Conservation (phyloP, 192 early-diverging fungal species). For the Phycomyces nitens region DNA sequence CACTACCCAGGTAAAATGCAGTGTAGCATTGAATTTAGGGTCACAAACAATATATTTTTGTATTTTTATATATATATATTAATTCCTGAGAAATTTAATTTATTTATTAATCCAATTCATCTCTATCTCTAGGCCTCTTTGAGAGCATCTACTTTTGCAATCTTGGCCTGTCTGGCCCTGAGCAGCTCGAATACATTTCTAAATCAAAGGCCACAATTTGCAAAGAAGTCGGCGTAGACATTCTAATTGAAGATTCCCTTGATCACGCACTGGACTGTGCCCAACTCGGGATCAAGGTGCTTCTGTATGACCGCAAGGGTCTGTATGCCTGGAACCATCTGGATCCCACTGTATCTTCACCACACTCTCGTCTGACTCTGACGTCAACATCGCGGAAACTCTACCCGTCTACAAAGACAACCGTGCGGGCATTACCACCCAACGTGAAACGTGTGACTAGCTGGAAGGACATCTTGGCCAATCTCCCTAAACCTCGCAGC, state of each 20-base stretch:
- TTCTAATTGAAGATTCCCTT: slow-evolving; percentile 55
- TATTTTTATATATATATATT: background rate
- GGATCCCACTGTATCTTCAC: background rate
- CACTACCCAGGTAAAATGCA: slow-evolving; percentile 45
- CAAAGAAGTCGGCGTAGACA: slow-evolving; percentile 49
- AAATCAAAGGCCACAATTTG: slow-evolving; percentile 55
- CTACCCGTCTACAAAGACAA: slow-evolving; percentile 20
- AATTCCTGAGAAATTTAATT: background rate
- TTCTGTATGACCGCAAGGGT: slow-evolving; percentile 55
- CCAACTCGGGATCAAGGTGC: slow-evolving; percentile 45
- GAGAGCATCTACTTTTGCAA: slow-evolving; percentile 62
- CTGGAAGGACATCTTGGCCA: slow-evolving; percentile 48
- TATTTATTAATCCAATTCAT: background rate
- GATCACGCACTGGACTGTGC: slow-evolving; percentile 52
- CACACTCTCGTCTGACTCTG: background rate
- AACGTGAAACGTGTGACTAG: slow-evolving; percentile 46
- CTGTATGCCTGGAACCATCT: slow-evolving; percentile 44
- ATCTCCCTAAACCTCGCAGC: slow-evolving; percentile 42
- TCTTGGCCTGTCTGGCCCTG: slow-evolving; percentile 46
- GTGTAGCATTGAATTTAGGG: background rate
- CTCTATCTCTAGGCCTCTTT: slow-evolving; percentile 41
- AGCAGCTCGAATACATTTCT: slow-evolving; percentile 46
- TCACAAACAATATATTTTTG: background rate
- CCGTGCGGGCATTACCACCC: slow-evolving; percentile 1
- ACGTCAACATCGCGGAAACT: slow-evolving; percentile 19